phyloP scores from a whole-genome alignment of 2,329 filamentous ascomycete species.

The Venturia aucupariae region DNA sequence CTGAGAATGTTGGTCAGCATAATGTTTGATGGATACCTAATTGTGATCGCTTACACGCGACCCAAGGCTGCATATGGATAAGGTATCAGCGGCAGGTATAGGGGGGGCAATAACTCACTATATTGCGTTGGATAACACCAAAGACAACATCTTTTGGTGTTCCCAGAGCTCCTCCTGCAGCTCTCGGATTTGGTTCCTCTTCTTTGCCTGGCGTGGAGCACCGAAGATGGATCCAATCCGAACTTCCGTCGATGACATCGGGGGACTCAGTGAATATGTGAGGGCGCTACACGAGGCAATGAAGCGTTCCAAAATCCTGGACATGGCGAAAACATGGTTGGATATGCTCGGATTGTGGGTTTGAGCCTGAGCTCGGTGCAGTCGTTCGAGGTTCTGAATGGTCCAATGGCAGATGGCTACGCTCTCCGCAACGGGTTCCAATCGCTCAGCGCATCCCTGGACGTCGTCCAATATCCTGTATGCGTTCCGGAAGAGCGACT shows the following conservation, averaged over 20 bases:
- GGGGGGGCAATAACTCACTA: conserved; percentile 7
- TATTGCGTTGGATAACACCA: conserved; percentile 12
- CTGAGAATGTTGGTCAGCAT: not conserved
- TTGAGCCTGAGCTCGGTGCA: conserved; percentile 4
- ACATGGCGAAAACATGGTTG: conserved; percentile 7
- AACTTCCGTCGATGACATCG: not conserved
- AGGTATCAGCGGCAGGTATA: no score
- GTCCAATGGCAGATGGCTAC: conserved; percentile 11
- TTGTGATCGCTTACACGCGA: no score
- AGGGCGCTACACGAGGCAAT: conserved; percentile 12
- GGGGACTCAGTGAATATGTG: not conserved
- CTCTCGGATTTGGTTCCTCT: conserved; percentile 10
- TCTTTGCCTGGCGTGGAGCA: not conserved
- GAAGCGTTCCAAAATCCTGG: conserved; percentile 11
- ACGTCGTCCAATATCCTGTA: conserved; percentile 10
- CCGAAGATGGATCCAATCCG: conserved; percentile 4
- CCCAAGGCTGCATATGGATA: no score
- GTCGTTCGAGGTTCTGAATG: conserved; percentile 10
- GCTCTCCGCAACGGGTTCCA: conserved; percentile 4
- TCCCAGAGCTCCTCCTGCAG: conserved; percentile 12
- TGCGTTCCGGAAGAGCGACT: conserved; percentile 11
- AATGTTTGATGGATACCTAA: not conserved
- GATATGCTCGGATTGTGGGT: not conserved
- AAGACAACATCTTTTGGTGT: conserved; percentile 12
- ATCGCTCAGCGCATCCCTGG: not conserved